Conservation (phyloP, 1,284 basidiomycete genomes). For the Apiotrichum porosum region DNA sequence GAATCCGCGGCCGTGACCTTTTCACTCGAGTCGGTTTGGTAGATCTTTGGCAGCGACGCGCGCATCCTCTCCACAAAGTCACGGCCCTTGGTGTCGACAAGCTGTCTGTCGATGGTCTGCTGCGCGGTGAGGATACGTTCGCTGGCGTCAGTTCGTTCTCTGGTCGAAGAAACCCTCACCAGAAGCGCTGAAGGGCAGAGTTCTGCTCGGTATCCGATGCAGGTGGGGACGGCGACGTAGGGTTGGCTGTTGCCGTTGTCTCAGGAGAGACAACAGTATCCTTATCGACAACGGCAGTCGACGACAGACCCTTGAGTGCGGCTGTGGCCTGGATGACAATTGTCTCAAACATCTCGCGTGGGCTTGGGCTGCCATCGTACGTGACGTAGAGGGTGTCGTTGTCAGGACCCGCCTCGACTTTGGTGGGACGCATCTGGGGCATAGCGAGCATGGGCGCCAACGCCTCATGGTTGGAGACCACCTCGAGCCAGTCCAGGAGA, state of each 20-base stretch:
- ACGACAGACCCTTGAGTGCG: slow-evolving; percentile 74
- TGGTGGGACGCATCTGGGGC: slow-evolving; percentile 71
- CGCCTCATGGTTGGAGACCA: slow-evolving; percentile 83
- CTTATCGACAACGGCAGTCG: slow-evolving; percentile 45
- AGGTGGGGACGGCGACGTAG: too few relatives aligned
- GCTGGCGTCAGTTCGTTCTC: slow-evolving; percentile 61
- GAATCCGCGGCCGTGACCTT: slow-evolving; percentile 39
- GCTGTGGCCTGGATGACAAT: slow-evolving; percentile 84
- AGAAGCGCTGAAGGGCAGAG: slow-evolving; percentile 42
- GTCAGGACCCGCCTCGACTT: slow-evolving; percentile 7
- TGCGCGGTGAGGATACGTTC: slow-evolving; percentile 72
- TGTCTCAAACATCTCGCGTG: slow-evolving; percentile 79
- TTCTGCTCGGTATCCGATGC: slow-evolving; percentile 51
- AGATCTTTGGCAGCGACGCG: slow-evolving; percentile 65
- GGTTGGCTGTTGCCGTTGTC: too few relatives aligned
- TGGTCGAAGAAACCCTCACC: too few relatives aligned
- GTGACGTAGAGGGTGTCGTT: slow-evolving; percentile 51
- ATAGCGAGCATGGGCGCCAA: slow-evolving; percentile 90
- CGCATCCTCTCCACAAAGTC: slow-evolving; percentile 72
- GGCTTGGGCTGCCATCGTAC: slow-evolving; percentile 82
- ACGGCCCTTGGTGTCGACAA: slow-evolving; percentile 78
- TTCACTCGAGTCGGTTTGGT: slow-evolving; percentile 11
- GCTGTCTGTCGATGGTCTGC: slow-evolving; percentile 72
- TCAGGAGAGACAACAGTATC: too few relatives aligned
- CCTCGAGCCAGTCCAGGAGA: slow-evolving; percentile 84